Base-by-base conservation (phyloP, 78 protist species). In the Isochrysis galbana region DNA sequence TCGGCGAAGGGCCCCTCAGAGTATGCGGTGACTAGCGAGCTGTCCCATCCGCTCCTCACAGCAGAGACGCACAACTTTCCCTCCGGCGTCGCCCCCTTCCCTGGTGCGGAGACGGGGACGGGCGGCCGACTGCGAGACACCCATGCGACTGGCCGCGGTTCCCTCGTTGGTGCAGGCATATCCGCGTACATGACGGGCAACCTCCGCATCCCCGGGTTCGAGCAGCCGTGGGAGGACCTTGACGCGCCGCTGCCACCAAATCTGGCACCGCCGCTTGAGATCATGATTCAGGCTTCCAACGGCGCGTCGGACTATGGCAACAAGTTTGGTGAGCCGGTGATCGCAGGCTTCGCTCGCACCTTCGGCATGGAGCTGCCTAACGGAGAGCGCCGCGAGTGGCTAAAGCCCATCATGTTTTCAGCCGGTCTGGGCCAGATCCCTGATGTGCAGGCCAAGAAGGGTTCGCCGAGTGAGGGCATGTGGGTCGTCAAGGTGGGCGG, bases 21-120 rank as follows among this genome's bases (percentile, higher is more conserved):
- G 41, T 84, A 72, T 82, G 17, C 17, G 39, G 32, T 44, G 42
- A 26, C 90, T 69, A 0, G 0, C 44, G 91, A 11, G 42, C 36
- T 25, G 22, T 36, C 4, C 83, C 51, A 96, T 93, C 90, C 96
- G 55, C 82, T 97, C 38, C 95, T 95, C 91, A 98, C 97, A 26
- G 99, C 97, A 61, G 99, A 98, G 94, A 98, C 99, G 39, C 99
- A 98, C 97, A 98, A 98, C 95, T 91, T 91, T 78, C 84, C 99
- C 44, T 90, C 98, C 22, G 99, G 97, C 83, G 90, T 98, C 86
- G 97, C 98, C 26, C 99, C 99, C 32, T 95, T 93, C 74, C 96
- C 97, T 26, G 99, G 99, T 48, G 98, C 41, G 25, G 97, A 96
- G 84, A 96, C 97, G 7, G 97, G 98, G n/a, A 94, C 96, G 21